Conservation (phyloP, 2,329 filamentous ascomycete genomes). For the Podosphaera xanthii region DNA sequence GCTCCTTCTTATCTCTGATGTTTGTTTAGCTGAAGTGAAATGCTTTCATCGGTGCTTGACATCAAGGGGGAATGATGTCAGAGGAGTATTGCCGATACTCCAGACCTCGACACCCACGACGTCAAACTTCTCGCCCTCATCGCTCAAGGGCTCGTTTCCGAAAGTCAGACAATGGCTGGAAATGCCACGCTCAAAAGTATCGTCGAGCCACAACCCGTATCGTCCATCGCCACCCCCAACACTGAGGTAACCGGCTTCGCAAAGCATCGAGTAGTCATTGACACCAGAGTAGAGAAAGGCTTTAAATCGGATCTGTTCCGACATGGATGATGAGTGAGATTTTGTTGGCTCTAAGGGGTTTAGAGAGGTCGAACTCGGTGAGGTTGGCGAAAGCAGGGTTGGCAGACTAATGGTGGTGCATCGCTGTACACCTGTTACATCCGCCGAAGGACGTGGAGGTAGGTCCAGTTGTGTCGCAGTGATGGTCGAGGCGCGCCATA, state of each 20-base stretch:
- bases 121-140: slow-evolving; percentile 80
- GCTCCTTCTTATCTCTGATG: not conserved
- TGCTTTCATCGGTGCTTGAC: not conserved
- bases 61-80: not conserved
- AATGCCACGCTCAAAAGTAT: slow-evolving; percentile 61
- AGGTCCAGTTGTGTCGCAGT: slow-evolving; percentile 26
- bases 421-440: slow-evolving; percentile 36
- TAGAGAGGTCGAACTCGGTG: slow-evolving; percentile 6
- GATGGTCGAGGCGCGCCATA: slow-evolving; percentile 56
- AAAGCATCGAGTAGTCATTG: slow-evolving; percentile 93
- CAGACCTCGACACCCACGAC: slow-evolving; percentile 81
- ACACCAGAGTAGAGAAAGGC: slow-evolving; percentile 89
- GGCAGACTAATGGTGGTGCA: slow-evolving; percentile 30
- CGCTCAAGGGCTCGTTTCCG: slow-evolving; percentile 80
- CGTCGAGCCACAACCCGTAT: slow-evolving; percentile 85
- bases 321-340: slow-evolving; percentile 18
- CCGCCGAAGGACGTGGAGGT: slow-evolving; percentile 45
- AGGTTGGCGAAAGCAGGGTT: slow-evolving; percentile 8
- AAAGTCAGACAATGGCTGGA: slow-evolving; percentile 76
- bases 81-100: slow-evolving; percentile 44
- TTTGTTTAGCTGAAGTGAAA: not conserved
- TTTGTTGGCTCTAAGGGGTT: slow-evolving; percentile 17
- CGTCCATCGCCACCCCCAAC: slow-evolving; percentile 74
- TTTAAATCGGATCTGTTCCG: slow-evolving; percentile 76
- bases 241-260: slow-evolving; percentile 64